Evolutionary conservation across 345 rosid genomes (phyloP).

Genomic region (Mangifera indica): DNA sequence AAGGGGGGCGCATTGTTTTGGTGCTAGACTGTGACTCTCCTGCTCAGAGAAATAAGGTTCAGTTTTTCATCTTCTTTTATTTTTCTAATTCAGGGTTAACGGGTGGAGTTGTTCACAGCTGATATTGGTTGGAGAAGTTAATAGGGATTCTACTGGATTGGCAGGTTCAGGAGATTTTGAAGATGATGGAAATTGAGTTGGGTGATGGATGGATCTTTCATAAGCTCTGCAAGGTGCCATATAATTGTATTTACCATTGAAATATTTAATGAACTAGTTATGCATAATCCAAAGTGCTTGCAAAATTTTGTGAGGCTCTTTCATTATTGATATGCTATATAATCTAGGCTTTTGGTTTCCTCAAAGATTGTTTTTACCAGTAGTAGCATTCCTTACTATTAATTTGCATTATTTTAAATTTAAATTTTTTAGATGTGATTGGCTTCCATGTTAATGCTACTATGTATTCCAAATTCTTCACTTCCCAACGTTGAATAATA

Average conservation of each 20-base stretch:
- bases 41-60: constrained; percentile 68
- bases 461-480: background rate
- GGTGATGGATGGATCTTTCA: constrained; percentile 82
- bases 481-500: background rate
- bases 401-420: background rate
- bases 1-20: constrained; percentile 49
- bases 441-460: background rate
- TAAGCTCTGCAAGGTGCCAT: constrained; percentile 61
- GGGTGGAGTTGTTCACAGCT: background rate
- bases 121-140: constrained; percentile 6
- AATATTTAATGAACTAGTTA: background rate
- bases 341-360: background rate
- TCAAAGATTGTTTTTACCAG: background rate
- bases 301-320: background rate
- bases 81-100: background rate
- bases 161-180: constrained; percentile 73
- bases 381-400: background rate
- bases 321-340: background rate
- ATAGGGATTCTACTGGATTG: constrained; percentile 3
- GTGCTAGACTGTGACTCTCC: constrained; percentile 53
- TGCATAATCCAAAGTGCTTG: background rate
- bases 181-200: constrained; percentile 81
- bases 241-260: background rate
- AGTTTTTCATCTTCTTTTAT: background rate
- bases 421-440: background rate